A percentile compares a stretch with the other conserved stretches of the same genome.
phyloP scores from a whole-genome alignment of 2,329 filamentous ascomycete species.

The Trichoderma atroviride region DNA sequence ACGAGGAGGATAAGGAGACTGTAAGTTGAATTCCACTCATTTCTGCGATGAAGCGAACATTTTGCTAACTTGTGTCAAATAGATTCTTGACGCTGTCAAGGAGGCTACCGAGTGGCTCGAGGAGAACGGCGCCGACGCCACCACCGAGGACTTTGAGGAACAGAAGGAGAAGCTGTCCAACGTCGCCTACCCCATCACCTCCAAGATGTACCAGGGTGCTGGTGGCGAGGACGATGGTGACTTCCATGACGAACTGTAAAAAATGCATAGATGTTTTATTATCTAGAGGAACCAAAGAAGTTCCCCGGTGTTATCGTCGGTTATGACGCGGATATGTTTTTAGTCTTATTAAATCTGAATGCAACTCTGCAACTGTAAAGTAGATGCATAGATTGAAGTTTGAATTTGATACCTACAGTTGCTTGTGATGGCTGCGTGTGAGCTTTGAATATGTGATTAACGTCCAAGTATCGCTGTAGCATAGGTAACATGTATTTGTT shows the following conservation, averaged over 20 bases:
- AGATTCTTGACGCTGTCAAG: constrained; percentile 94
- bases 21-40: constrained; percentile 53
- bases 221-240: constrained; percentile 66
- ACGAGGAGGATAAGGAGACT: constrained; percentile 97
- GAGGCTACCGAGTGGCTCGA: constrained; percentile 96
- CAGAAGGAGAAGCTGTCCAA: constrained; percentile 99
- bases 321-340: constrained; percentile 30
- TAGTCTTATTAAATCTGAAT: constrained; percentile 28
- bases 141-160: constrained; percentile 95
- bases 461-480: background rate
- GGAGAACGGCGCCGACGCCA: constrained; percentile 84
- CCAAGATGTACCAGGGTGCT: constrained; percentile 84
- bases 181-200: constrained; percentile 97
- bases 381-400: constrained; percentile 33
- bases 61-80: constrained; percentile 43
- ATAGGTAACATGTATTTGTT: background rate
- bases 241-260: constrained; percentile 79
- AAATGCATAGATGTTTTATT: constrained; percentile 45
- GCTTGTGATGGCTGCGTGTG: background rate
- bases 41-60: constrained; percentile 12
- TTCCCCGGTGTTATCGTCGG: constrained; percentile 37
- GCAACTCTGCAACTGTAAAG: constrained; percentile 36
- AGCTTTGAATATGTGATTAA: background rate
- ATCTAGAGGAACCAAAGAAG: constrained; percentile 25
- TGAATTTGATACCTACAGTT: background rate